Base-by-base conservation (phyloP, 257 asterid species). In the Plantago elongata region DNA sequence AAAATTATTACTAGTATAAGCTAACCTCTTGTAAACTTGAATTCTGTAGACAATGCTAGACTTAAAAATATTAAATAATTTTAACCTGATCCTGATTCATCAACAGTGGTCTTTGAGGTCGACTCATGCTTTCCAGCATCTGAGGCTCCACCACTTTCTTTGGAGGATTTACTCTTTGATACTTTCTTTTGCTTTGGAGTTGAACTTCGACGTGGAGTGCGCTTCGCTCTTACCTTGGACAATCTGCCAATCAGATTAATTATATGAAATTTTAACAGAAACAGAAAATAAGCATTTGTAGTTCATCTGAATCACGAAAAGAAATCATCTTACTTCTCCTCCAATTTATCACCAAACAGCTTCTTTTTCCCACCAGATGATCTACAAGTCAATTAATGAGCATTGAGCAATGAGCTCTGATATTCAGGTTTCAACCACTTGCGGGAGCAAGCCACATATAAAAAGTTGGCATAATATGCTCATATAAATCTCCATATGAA, bases 131-230 rank as follows among this genome's bases (percentile, higher is more conserved):
- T 75, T 12, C 70, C 78, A 60, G 57, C 55, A 42, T 70, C 71
- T 43, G 74, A 77, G 70, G 65, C 75, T 55, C 71, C 77, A 68
- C 74, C 81, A 63, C 81, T 74, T 74, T 60, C 78, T n/a, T 45
- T 61, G 27, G 79, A 71, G 73, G 79, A 76, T 68, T 63, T 69
- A 60, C 73, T 71, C 81, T 79, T 79, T 54, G 74, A 63, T 37
- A 42, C 54, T 47, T 71, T 71, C 61, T 79, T 77, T 67, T 58
- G 81, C 63, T 56, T 77, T 70, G 65, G 73, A 46, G 79, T 82
- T 17, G 81, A 54, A 65, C 84, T 82, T 77, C 81, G 86, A 51
- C 88, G 79, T 34, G 97, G 96, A 67, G 94, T 93, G 74, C 96
- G 80, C 78, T 78, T 93, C 58, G 87, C 81, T 78, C 83, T 84